Base-by-base conservation (phyloP, 257 asterid species). In the Ajuga chamaepitys region DNA sequence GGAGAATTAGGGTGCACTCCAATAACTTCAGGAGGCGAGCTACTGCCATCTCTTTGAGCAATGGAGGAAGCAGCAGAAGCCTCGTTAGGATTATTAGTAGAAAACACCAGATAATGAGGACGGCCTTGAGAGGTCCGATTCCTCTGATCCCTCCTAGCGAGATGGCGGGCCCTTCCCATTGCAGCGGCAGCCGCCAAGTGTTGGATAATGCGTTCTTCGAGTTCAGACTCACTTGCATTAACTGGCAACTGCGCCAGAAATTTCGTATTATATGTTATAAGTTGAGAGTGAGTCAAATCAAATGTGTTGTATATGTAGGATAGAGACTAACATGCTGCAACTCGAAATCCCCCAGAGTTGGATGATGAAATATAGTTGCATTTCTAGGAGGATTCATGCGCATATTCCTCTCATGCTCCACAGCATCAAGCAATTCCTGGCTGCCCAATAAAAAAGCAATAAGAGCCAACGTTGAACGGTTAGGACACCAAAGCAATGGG, bases 131-230 rank as follows among this genome's bases (percentile, higher is more conserved):
- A 88, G 48, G 98, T 55, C 55, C 98, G 80, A 60, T 66, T 61
- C 80, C 95, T 77, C 68, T 78, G 92, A 34, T 86, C 98, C 68
- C 96, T 80, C 71, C 96, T 79, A 60, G 92, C 88, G 26, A 88
- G 73, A 66, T 91, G 95, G 42, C 95, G 91, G 56, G 95, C 87
- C 78, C 96, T 82, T 58, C 96, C 96, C 98, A 86, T 88, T 5
- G 96, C 89, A 48, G 98, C 95, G 2, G 98, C 96, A 64, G 95
- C 92, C 21, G 95, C 95, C 71, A 91, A 79, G 81, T 88, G 98
- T 78, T 88, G 98, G 76, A 91, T 83, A 58, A 91, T 91, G 37
- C 88, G 89, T 75, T 86, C 96, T 69, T 91, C 95, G 37, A 91
- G 88, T 74, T 91, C 98, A 24, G 95, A 83, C 66, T 91, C 98